phyloP scores from a whole-genome alignment of 2,329 filamentous ascomycete genomes.

The Penicillium decumbens region DNA sequence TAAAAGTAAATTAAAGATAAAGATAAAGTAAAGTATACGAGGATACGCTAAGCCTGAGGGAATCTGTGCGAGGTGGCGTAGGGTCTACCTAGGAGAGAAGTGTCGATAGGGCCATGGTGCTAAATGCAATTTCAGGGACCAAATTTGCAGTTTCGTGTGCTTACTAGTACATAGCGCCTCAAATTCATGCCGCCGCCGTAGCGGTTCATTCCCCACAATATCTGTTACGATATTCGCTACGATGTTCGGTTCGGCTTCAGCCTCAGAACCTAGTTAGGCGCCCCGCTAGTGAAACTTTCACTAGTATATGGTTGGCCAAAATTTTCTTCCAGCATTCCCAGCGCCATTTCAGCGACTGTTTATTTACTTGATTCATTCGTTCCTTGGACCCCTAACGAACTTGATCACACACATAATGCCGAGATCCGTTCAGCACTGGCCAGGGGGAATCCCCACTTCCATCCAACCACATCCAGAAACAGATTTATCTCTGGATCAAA shows the following conservation, averaged over 20 bases:
- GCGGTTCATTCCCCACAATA: no score
- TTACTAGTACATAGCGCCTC: no score
- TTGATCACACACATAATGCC: not conserved
- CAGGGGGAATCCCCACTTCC: conserved; percentile 8
- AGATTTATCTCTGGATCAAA: conserved; percentile 9
- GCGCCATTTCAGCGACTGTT: not conserved
- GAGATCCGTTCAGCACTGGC: conserved; percentile 8
- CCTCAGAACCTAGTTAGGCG: not conserved
- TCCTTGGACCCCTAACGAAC: not conserved
- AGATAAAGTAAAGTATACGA: no score
- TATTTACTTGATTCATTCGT: not conserved
- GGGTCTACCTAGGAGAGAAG: no score
- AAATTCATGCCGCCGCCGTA: no score
- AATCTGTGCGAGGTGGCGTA: no score
- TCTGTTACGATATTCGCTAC: no score
- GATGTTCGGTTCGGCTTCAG: not conserved
- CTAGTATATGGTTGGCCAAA: not conserved
- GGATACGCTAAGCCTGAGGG: no score
- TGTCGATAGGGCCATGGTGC: no score
- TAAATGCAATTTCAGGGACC: no score
- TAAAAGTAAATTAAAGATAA: no score
- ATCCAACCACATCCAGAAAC: conserved; percentile 9
- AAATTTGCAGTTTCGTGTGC: no score
- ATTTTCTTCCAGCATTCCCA: not conserved
- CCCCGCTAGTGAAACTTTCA: not conserved